Evolutionary conservation across 352 stramenopile genomes (phyloP), one percentile per base, ranked within the genome.

Genomic region (Globisporangium abappressorium): DNA sequence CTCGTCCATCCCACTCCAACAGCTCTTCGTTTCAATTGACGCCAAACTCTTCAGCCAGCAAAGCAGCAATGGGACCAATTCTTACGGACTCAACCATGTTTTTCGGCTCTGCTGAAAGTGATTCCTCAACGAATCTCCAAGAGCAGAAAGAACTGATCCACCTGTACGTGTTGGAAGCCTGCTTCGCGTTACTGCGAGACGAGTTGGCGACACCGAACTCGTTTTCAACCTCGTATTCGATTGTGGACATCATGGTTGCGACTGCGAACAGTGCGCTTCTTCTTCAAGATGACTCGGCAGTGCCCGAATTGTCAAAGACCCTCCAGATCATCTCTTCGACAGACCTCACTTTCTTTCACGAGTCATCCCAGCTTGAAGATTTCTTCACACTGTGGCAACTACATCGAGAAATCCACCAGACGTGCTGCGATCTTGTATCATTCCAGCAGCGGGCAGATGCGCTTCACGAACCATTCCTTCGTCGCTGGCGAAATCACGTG

Each of bases 261-360:
- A 41, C 90, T 30, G 74, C 83, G 20, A 80, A 71, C 15, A 81
- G 75, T 12, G 80, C 78, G 8, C 51, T 90, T 11, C 69, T 79
- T 30, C 66, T 86, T 12, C 71, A 81, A 38, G 43, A 34, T 15
- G 59, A 70, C 7, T 34, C 18, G 9, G 30, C 38, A 0, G 11
- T 57, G 3, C 57, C 67, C 8, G 77, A 85, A 33, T 64, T 91
- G 18, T 77, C 70, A 18, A 94, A 94, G 68, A 89, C 76, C 3
- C 66, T 94, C 2, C 82, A 94, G 64, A 94, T 94, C 61, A 90
- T 94, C 26, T 74, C 86, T 1, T 92, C 84, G 33, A 94, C 86
- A 7, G 83, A 94, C 38, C 65, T 91, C 7, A 68, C 70, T 3
- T 92, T 91, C 53, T 94, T 90, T 47, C 65, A 63, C 5, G 78